Evolutionary conservation across 2,329 filamentous ascomycete species (phyloP), one percentile per base, ranked within the genome.

Genomic region (Xylariaceae sp.): DNA sequence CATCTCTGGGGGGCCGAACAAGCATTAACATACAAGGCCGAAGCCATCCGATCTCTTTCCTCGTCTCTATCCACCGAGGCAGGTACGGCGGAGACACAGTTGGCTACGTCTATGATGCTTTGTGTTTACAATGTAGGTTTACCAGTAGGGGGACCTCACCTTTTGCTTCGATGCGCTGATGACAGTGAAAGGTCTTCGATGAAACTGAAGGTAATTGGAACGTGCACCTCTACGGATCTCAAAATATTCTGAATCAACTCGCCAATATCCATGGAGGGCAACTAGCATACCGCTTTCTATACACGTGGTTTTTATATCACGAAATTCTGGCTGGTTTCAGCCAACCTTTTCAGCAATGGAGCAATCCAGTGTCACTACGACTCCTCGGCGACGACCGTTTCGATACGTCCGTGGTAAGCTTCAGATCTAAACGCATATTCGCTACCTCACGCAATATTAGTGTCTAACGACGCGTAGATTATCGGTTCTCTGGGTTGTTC

Each of bases 51-150:
- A 15, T 52, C 61, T 9, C 49, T 74, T 15, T 65, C 58, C 16
- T 60, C 61, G 8, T 68, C 67, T 3, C 51, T 73, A 22, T 50
- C 52, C 12, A 50, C 46, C 17, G 58, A 59, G 34, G 55, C 54
- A 4, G 45, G 50, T 11, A 51, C 45, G n/a, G 57, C 53, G 13
- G 61, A 66, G 37, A 61, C 60, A 7, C 68, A 71, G 43, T 59
- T 72, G 38, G 68, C 70, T 12, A 64, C 68, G 11, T 71, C 66
- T 7, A 70, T 73, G 71, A 73, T 74, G 69, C 61, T 73, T 6
- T 73, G 69, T 39, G 69, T 73, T 13, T 72, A 73, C 43, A 71
- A 68, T 51, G 69, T 72, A 46, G 53, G 65, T 6, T 26, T 26
- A 11, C 22, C 11, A 11, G 11, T 26, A 11, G 11, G 11, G 11